Evolutionary conservation across 495 filamentous ascomycete species (phyloP).

Genomic region (Podospora tetraspora): DNA sequence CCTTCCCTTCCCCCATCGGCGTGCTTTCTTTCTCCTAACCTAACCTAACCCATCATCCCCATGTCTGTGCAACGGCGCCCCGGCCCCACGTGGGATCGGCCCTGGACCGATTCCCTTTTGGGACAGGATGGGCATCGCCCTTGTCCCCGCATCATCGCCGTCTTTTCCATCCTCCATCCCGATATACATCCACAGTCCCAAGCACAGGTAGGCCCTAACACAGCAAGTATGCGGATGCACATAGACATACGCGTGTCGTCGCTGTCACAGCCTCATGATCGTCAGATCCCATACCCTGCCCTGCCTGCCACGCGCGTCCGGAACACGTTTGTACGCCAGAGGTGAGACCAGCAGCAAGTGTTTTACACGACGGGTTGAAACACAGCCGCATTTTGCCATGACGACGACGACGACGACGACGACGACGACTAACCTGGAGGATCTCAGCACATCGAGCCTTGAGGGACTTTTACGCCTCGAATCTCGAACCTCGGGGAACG

Average conservation of each 20-base stretch:
- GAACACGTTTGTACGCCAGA: background rate
- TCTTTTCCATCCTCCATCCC: background rate
- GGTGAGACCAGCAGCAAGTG: background rate
- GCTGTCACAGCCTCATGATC: background rate
- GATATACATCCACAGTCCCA: background rate
- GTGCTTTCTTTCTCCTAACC: too few species aligned
- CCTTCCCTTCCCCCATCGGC: too few species aligned
- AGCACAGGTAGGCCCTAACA: background rate
- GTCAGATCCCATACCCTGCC: too few species aligned
- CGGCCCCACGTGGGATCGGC: background rate
- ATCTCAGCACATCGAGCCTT: too few species aligned
- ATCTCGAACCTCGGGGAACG: too few species aligned
- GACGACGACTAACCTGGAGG: too few species aligned
- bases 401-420: background rate
- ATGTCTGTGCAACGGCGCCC: background rate
- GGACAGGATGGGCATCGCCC: background rate
- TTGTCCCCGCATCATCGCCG: too few species aligned
- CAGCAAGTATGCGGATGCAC: background rate
- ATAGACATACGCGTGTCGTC: background rate
- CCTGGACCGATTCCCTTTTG: background rate
- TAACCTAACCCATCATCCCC: background rate
- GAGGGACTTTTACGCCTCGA: too few species aligned
- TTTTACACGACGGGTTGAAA: constrained; percentile 11
- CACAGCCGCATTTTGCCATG: constrained; percentile 22
- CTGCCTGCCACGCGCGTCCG: background rate